These are phyloP conservation scores for Pseudocercospora fuligena DNA, from an alignment of 2,329 filamentous ascomycete genomes.

Conservation along the genomic window DNA sequence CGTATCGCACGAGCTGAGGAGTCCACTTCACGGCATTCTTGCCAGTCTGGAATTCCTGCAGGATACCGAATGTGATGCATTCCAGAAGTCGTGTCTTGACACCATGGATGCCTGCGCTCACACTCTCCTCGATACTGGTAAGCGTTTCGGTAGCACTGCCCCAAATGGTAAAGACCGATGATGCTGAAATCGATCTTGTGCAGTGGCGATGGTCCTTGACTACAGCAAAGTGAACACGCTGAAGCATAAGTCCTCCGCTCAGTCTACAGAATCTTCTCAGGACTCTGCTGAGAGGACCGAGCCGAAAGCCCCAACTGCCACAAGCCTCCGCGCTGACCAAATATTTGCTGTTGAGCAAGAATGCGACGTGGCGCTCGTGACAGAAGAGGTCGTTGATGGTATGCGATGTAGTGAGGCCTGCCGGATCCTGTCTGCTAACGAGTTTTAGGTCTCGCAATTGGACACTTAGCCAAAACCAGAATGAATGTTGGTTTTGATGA, in stretches of 20 bases:
- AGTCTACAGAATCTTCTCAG: slow-evolving; percentile 18
- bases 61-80: slow-evolving; percentile 43
- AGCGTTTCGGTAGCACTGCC: background rate
- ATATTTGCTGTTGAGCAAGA: slow-evolving; percentile 28
- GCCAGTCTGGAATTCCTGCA: slow-evolving; percentile 51
- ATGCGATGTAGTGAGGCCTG: background rate
- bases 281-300: slow-evolving; percentile 9
- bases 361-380: slow-evolving; percentile 26
- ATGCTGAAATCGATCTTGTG: background rate
- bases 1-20: slow-evolving; percentile 58
- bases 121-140: slow-evolving; percentile 25
- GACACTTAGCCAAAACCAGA: slow-evolving; percentile 21
- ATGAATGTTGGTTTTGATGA: slow-evolving; percentile 28
- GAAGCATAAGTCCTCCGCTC: slow-evolving; percentile 12
- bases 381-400: slow-evolving; percentile 31
- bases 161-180: background rate
- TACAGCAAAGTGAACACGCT: slow-evolving; percentile 29
- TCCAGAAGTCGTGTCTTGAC: slow-evolving; percentile 31
- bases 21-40: slow-evolving; percentile 38
- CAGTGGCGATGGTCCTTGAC: slow-evolving; percentile 30
- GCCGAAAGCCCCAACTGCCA: slow-evolving; percentile 18
- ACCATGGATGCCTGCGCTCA: slow-evolving; percentile 32
- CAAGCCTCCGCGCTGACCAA: slow-evolving; percentile 18
- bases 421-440: background rate
- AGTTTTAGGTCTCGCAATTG: slow-evolving; percentile 15